Percentiles rank a stretch among this genome's conserved stretches.
Conservation (phyloP, 768 basidiomycete genomes). For the Leccinum uliginosum region DNA sequence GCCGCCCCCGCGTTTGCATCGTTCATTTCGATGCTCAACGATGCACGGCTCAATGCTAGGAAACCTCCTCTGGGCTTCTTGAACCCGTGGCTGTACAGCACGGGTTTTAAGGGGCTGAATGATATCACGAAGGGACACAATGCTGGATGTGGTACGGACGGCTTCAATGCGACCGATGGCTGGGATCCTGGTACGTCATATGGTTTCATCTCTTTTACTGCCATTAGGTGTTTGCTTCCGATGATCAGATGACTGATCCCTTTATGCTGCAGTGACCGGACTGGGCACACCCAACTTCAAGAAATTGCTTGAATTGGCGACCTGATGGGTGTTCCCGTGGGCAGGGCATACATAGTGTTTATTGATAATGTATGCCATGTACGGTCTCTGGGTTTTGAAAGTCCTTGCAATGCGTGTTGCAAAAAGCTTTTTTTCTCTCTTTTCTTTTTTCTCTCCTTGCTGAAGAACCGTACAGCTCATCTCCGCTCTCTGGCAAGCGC, state of each 20-base stretch:
- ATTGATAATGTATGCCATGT: neutral
- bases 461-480: too few relatives aligned
- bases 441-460: neutral
- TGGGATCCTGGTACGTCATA: conserved; percentile 54
- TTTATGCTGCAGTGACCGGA: conserved; percentile 45
- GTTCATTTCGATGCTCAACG: conserved; percentile 55
- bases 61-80: conserved; percentile 47
- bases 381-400: neutral
- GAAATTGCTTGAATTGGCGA: conserved; percentile 40
- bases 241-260: conserved; percentile 1
- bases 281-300: conserved; percentile 52
- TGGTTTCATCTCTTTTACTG: neutral
- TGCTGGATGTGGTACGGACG: conserved; percentile 44
- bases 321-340: conserved; percentile 5
- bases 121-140: conserved; percentile 59
- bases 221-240: too few relatives aligned
- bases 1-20: conserved; percentile 20
- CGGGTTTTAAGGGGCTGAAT: conserved; percentile 37
- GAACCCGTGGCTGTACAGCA: conserved; percentile 55
- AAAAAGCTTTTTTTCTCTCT: neutral
- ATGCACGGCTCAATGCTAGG: conserved; percentile 46
- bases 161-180: conserved; percentile 35
- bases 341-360: neutral
- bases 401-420: neutral
- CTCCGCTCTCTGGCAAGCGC: too few relatives aligned